Base-by-base conservation (phyloP, 2,329 filamentous ascomycete genomes). In the Metarhizium rileyi region DNA sequence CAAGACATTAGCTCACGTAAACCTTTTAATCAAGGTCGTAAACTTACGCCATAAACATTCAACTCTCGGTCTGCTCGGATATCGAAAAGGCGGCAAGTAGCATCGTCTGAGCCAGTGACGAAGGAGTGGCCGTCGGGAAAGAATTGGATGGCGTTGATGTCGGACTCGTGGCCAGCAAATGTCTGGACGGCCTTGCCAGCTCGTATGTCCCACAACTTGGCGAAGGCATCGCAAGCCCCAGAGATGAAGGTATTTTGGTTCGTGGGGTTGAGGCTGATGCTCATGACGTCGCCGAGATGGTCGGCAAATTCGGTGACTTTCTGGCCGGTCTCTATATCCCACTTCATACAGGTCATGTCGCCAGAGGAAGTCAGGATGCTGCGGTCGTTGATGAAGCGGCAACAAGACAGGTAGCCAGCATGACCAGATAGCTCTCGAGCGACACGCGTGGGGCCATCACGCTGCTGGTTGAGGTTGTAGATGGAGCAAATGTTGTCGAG, bases 321-420 rank as follows among this genome's bases (percentile, higher is more conserved):
- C 57, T 90, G 89, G 50, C 93, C 93, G 1, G 91, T 95, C 72
- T 98, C 93, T 56, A 98, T 91, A 74, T 98, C 93, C 93, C 93
- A 98, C 65, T 97, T 87, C 85, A 97, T 96, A 70, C 93, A 98
- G 47, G 93, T 98, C 93, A 98, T 98, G 67, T 98, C 93, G 56
- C 93, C 93, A 3, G 93, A 98, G 0, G 93, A 97, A 53, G 93
- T 98, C 56, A 98, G 82, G 63, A 98, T 97, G 65, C 89, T 90
- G 64, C 93, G 85, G 73, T 98, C 93, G 68, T 95, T 97, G 75
- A 97, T 95, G 70, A 98, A 98, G 56, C 93, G 86, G 69, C 93
- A 97, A 85, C 93, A 98, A 22, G 90, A 95, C 42, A 98, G 81
- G 64, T 98, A 98, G 46, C 93, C 93, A 42, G 91, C 95, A 68